Conservation (phyloP, 2,329 filamentous ascomycete species). For the Stemphylium lycopersici region DNA sequence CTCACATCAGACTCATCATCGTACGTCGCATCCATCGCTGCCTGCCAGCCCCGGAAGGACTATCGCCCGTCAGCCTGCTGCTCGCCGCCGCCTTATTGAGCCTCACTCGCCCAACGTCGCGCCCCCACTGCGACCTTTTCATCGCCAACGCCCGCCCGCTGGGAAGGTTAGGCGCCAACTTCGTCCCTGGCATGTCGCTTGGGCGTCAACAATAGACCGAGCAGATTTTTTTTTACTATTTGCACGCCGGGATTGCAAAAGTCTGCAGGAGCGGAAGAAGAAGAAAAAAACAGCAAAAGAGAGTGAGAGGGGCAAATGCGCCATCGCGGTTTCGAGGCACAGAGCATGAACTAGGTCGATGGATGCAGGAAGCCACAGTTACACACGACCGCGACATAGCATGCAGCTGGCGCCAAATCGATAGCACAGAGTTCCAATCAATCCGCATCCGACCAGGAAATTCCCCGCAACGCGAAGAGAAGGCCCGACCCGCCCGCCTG, state of each 20-base stretch:
- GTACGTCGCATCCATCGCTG: slow-evolving; percentile 9
- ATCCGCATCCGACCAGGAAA: slow-evolving; percentile 16
- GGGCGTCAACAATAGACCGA: slow-evolving; percentile 34
- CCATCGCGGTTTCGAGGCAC: slow-evolving; percentile 8
- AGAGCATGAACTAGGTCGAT: slow-evolving; percentile 29
- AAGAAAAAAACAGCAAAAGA: not conserved
- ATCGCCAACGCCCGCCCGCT: slow-evolving; percentile 1
- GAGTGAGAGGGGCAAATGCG: slow-evolving; percentile 1
- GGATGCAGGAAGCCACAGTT: slow-evolving; percentile 39
- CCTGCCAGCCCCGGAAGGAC: not conserved
- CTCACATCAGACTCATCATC: slow-evolving; percentile 25
- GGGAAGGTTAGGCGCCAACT: slow-evolving; percentile 33
- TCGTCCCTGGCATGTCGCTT: slow-evolving; percentile 27
- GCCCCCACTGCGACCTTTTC: slow-evolving; percentile 15
- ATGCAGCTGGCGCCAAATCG: slow-evolving; percentile 41
- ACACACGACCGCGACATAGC: slow-evolving; percentile 36
- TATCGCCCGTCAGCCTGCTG: slow-evolving; percentile 17
- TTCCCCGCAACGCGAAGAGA: slow-evolving; percentile 15
- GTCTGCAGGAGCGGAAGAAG: not conserved
- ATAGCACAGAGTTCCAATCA: slow-evolving; percentile 34
- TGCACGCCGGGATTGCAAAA: slow-evolving; percentile 12
- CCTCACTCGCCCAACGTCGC: slow-evolving; percentile 14
- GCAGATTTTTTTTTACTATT: slow-evolving; percentile 8
- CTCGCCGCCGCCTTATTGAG: slow-evolving; percentile 25
- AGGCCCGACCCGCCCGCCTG: slow-evolving; percentile 9